Evolutionary conservation across 2,329 filamentous ascomycete genomes (phyloP).

Genomic region (Tolypocladium album): DNA sequence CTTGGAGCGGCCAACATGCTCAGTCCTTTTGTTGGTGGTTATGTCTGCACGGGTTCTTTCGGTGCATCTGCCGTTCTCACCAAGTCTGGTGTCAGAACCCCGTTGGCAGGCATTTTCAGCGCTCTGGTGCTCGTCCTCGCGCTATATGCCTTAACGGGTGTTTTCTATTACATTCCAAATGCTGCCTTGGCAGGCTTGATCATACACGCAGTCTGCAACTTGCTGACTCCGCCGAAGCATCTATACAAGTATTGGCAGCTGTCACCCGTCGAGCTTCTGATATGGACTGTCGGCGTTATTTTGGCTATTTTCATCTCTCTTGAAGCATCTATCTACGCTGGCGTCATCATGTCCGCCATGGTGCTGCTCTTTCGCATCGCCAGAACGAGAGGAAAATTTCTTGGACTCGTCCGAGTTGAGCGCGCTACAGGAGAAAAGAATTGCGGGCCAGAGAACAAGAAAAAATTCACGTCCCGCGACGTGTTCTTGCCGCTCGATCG

Average conservation of each 20-base stretch:
- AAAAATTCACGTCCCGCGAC: slow-evolving; percentile 11
- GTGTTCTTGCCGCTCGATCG: slow-evolving; percentile 30
- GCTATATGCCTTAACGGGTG: slow-evolving; percentile 64
- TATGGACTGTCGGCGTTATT: slow-evolving; percentile 65
- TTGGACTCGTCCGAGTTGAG: slow-evolving; percentile 24
- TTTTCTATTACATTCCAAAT: slow-evolving; percentile 75
- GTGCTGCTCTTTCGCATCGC: slow-evolving; percentile 34
- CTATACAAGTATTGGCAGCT: slow-evolving; percentile 72
- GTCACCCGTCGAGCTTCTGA: slow-evolving; percentile 60
- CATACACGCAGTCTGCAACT: slow-evolving; percentile 71
- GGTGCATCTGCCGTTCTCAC: slow-evolving; percentile 71
- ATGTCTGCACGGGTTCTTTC: slow-evolving; percentile 35
- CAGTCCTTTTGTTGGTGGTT: slow-evolving; percentile 59
- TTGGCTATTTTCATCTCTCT: slow-evolving; percentile 38
- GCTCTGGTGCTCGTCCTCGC: slow-evolving; percentile 65
- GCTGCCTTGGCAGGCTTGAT: slow-evolving; percentile 64
- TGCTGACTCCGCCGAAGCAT: slow-evolving; percentile 62
- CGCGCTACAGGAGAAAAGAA: slow-evolving; percentile 4
- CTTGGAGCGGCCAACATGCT: slow-evolving; percentile 68
- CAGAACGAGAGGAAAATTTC: slow-evolving; percentile 34
- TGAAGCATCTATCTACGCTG: slow-evolving; percentile 39
- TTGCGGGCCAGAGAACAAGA: neutral
- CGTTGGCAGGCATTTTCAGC: slow-evolving; percentile 68
- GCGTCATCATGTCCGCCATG: slow-evolving; percentile 29
- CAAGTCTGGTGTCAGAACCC: slow-evolving; percentile 72